Evolutionary conservation across 306 rosid genomes (phyloP).

Genomic region (Vigna unguiculata): DNA sequence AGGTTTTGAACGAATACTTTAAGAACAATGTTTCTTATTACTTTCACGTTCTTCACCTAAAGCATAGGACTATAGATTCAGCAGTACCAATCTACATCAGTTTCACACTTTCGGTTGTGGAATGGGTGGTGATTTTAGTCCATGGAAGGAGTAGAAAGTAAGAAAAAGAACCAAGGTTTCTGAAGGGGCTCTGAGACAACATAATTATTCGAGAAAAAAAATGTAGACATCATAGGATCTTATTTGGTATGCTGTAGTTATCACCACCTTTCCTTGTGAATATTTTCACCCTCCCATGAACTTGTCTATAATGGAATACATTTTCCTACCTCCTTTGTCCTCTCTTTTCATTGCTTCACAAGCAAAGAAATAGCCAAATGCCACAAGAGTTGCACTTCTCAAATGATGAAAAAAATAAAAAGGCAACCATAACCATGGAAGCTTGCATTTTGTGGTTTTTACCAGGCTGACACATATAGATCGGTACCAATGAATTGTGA

Average conservation of each 20-base stretch:
- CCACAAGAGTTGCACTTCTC: conserved; percentile 31
- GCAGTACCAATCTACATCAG: conserved; percentile 36
- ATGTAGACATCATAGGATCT: conserved; percentile 48
- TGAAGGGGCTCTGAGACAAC: conserved; percentile 1
- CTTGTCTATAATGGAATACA: conserved; percentile 29
- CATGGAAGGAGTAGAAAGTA: conserved; percentile 40
- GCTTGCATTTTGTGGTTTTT: no score
- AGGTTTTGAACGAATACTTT: conserved; percentile 12
- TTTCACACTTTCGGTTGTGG: conserved; percentile 43
- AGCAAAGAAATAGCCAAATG: conserved; percentile 60
- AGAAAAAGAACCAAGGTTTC: conserved; percentile 28
- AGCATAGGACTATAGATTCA: conserved; percentile 1
- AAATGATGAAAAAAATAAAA: conserved; percentile 44
- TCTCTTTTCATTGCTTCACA: conserved; percentile 64
- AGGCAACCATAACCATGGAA: conserved; percentile 46
- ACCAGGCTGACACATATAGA: no score
- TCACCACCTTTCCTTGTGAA: conserved; percentile 59
- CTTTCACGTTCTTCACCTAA: conserved; percentile 40
- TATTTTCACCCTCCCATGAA: conserved; percentile 45
- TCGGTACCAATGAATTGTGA: no score
- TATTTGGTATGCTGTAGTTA: conserved; percentile 65
- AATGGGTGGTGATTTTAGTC: conserved; percentile 31
- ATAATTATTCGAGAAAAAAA: background rate
- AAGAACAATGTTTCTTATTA: background rate
- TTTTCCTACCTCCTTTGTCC: conserved; percentile 47